Percentiles rank a stretch among this genome's conserved stretches.
These are phyloP conservation scores for Fusarium sp. DNA, from an alignment of 2,329 filamentous ascomycete genomes.

Conservation along the genomic window DNA sequence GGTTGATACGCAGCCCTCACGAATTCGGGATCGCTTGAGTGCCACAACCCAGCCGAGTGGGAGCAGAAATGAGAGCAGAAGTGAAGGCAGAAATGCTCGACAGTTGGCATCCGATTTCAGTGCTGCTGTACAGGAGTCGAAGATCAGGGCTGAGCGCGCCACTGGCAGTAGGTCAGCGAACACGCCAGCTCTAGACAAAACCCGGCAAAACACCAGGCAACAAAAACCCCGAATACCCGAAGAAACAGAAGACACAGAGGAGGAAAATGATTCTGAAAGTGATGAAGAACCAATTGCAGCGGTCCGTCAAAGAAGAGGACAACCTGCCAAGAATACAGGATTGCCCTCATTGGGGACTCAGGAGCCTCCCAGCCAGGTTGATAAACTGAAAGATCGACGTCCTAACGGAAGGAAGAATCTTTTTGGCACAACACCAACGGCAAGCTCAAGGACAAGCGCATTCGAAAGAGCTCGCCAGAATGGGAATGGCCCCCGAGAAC, in stretches of 20 bases:
- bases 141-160: neutral
- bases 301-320: neutral
- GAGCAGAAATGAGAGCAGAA: neutral
- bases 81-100: neutral
- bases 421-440: constrained; percentile 6
- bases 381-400: neutral
- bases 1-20: constrained; percentile 1
- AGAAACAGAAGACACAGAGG: neutral
- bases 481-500: constrained; percentile 24
- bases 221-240: neutral
- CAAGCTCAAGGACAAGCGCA: neutral
- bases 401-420: constrained; percentile 7
- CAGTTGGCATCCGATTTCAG: neutral
- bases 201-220: constrained; percentile 7
- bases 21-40: neutral
- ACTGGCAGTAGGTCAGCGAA: constrained; percentile 25
- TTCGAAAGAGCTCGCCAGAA: constrained; percentile 12
- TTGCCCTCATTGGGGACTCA: neutral
- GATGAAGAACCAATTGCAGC: neutral
- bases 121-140: neutral
- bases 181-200: constrained; percentile 35
- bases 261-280: neutral
- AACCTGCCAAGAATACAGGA: neutral
- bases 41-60: neutral
- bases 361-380: neutral